phyloP scores from a whole-genome alignment of 148 eudicot genomes.

The Rheum nobile region DNA sequence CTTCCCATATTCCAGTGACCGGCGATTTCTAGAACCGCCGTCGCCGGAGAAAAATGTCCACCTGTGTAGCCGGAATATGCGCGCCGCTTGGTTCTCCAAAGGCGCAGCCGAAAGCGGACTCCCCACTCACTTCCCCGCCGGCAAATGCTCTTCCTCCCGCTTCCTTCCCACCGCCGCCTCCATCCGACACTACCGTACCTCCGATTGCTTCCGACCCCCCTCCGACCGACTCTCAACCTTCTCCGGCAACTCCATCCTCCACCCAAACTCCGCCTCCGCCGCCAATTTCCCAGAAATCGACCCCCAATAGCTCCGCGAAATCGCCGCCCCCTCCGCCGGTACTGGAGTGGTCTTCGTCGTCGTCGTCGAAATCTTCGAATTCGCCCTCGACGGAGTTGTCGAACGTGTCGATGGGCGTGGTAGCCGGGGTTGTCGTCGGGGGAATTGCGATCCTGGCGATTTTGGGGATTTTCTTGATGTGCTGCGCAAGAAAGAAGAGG shows the following conservation, averaged over 20 bases:
- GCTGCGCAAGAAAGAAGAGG: background rate
- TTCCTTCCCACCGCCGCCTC: background rate
- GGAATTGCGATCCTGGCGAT: background rate
- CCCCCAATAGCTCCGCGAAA: background rate
- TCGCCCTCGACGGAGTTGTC: background rate
- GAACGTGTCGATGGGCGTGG: background rate
- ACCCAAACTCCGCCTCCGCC: background rate
- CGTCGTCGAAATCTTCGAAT: background rate
- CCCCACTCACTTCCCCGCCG: background rate
- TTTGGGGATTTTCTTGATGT: slow-evolving; percentile 3
- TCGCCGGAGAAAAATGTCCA: background rate
- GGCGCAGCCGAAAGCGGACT: background rate
- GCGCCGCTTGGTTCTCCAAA: background rate
- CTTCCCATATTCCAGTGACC: background rate
- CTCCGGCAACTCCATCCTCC: slow-evolving; percentile 7
- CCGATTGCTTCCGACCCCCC: background rate
- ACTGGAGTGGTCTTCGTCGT: background rate
- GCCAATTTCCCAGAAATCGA: background rate
- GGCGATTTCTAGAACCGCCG: background rate
- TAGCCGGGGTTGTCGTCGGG: background rate
- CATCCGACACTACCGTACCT: background rate
- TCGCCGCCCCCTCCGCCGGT: background rate
- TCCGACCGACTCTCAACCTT: background rate
- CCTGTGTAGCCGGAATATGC: background rate
- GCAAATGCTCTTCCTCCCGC: background rate